These are phyloP conservation scores for Pseudomicrostroma phylloplanum DNA, from an alignment of 1,284 basidiomycete genomes.

Conservation along the genomic window DNA sequence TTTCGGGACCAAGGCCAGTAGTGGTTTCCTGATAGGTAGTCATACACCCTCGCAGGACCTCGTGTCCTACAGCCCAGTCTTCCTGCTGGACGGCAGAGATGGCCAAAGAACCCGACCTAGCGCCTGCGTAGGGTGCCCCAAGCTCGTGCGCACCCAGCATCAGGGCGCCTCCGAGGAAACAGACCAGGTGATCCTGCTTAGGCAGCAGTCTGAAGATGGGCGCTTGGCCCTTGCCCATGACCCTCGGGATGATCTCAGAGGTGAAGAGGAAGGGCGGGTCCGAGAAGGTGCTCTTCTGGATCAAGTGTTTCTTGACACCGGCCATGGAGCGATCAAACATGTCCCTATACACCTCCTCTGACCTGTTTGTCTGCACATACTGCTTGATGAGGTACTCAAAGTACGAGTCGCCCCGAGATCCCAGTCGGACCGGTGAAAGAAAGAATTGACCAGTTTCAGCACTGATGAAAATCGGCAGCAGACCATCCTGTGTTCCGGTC, in stretches of 20 bases:
- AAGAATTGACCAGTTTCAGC: slow-evolving; percentile 64
- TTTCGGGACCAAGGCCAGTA: slow-evolving; percentile 60
- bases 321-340: slow-evolving; percentile 82
- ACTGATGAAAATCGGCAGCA: slow-evolving; percentile 76
- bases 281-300: slow-evolving; percentile 54
- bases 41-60: slow-evolving; percentile 78
- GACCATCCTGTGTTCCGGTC: slow-evolving; percentile 57
- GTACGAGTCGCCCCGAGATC: slow-evolving; percentile 87
- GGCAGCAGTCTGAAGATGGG: slow-evolving; percentile 56
- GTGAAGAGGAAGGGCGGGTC: slow-evolving; percentile 64
- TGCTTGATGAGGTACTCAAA: slow-evolving; percentile 75
- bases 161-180: slow-evolving; percentile 85
- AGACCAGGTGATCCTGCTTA: slow-evolving; percentile 93
- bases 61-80: slow-evolving; percentile 76
- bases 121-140: background rate
- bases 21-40: slow-evolving; percentile 70
- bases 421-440: slow-evolving; percentile 72
- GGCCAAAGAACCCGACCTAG: background rate
- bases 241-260: slow-evolving; percentile 61
- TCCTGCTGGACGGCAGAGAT: slow-evolving; percentile 24
- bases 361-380: slow-evolving; percentile 57
- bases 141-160: slow-evolving; percentile 66
- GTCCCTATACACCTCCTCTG: slow-evolving; percentile 73
- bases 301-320: slow-evolving; percentile 70
- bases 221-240: slow-evolving; percentile 6